A percentile compares a stretch with the other conserved stretches of the same genome.
phyloP scores from a whole-genome alignment of 768 basidiomycete genomes.

The Exsudoporus frostii region DNA sequence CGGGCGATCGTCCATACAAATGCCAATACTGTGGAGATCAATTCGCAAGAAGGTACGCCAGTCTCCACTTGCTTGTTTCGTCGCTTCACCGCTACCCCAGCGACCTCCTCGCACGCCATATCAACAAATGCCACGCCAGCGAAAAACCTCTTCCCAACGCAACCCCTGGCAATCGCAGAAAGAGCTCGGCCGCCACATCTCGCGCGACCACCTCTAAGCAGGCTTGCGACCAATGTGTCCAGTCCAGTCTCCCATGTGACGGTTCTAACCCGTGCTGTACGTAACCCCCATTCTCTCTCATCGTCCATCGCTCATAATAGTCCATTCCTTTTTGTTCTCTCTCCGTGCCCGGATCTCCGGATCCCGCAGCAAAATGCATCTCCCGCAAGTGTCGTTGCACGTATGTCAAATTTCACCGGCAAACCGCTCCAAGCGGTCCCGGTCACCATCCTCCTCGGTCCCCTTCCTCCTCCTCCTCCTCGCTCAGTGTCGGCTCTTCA shows the following conservation, averaged over 20 bases:
- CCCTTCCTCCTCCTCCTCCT: conserved; percentile 32
- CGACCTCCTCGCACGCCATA: conserved; percentile 80
- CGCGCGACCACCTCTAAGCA: conserved; percentile 78
- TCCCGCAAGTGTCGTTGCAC: conserved; percentile 73
- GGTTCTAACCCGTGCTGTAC: conserved; percentile 75
- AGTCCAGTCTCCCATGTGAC: conserved; percentile 71
- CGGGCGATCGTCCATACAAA: conserved; percentile 87
- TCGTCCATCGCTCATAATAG: neutral
- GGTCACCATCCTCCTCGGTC: conserved; percentile 51
- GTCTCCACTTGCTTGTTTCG: conserved; percentile 5
- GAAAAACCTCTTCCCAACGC: conserved; percentile 51
- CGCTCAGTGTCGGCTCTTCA: conserved; percentile 12
- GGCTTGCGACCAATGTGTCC: conserved; percentile 83
- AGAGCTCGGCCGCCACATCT: conserved; percentile 63
- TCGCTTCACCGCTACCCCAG: conserved; percentile 34
- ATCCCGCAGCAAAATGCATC: conserved; percentile 61
- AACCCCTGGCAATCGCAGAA: conserved; percentile 46
- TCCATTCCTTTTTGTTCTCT: neutral
- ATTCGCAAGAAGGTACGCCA: conserved; percentile 72
- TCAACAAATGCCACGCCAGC: conserved; percentile 84
- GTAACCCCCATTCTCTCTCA: conserved; percentile 24
- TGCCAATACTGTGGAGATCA: conserved; percentile 87
- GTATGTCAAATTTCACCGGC: conserved; percentile 78
- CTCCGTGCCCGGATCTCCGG: neutral
- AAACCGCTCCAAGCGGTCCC: conserved; percentile 74